phyloP scores from a whole-genome alignment of 352 stramenopile species.

The Phytopythium boreale region DNA sequence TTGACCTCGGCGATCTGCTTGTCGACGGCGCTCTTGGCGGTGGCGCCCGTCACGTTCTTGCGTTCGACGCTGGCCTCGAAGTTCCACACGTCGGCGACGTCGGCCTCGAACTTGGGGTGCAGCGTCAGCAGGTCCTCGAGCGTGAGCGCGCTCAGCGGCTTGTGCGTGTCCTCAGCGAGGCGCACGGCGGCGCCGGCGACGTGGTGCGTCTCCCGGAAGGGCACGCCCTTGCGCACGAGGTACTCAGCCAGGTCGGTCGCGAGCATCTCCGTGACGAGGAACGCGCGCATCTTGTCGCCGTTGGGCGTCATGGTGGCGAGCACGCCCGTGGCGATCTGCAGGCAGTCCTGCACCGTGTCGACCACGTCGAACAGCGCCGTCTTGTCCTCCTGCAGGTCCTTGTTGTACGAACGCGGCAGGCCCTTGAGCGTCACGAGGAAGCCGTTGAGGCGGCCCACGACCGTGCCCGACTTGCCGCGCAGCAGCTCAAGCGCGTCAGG shows the following conservation, averaged over 20 bases:
- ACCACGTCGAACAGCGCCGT: conserved; percentile 97
- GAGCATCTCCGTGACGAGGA: conserved; percentile 98
- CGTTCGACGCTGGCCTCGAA: conserved; percentile 90
- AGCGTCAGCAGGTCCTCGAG: conserved; percentile 87
- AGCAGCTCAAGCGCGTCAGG: conserved; percentile 98
- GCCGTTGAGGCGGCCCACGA: conserved; percentile 93
- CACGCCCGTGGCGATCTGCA: conserved; percentile 96
- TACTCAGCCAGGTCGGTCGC: conserved; percentile 99
- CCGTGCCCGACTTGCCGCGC: conserved; percentile 95
- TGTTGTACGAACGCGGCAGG: conserved; percentile 98
- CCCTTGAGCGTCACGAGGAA: conserved; percentile 97
- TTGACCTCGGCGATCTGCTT: conserved; percentile 82
- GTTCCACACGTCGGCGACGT: conserved; percentile 89
- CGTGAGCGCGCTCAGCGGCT: conserved; percentile 84
- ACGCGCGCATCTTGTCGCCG: conserved; percentile 91
- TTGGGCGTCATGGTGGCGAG: conserved; percentile 96
- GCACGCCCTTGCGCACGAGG: conserved; percentile 97
- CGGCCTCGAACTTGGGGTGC: conserved; percentile 87
- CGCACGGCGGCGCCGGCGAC: conserved; percentile 94
- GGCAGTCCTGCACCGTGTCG: conserved; percentile 96
- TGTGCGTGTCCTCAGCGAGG: conserved; percentile 88
- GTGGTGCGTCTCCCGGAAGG: conserved; percentile 99
- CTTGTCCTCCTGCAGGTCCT: conserved; percentile 99
- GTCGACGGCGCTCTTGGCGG: conserved; percentile 71
- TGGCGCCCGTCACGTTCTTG: conserved; percentile 88